These are phyloP conservation scores for Phytophthora hybrid DNA, from an alignment of 352 stramenopile genomes.

Conservation along the genomic window DNA sequence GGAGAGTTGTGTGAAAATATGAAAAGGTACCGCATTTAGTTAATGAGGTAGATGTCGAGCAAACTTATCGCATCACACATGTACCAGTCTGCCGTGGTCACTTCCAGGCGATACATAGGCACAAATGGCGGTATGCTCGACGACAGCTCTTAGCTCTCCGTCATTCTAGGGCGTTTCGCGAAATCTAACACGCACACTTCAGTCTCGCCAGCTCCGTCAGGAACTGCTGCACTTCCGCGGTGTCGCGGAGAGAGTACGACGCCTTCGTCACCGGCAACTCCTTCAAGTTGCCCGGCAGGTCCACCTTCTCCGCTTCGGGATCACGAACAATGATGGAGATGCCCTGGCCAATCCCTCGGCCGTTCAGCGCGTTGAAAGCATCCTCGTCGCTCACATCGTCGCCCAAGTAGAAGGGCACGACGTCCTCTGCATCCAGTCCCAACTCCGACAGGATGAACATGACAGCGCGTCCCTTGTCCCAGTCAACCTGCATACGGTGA, in stretches of 20 bases:
- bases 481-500: conserved; percentile 56
- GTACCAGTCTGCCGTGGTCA: conserved; percentile 20
- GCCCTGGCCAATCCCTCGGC: conserved; percentile 48
- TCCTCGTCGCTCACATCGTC: conserved; percentile 87
- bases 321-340: conserved; percentile 76
- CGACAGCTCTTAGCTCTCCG: conserved; percentile 24
- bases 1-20: conserved; percentile 21
- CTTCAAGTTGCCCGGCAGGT: conserved; percentile 55
- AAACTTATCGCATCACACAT: conserved; percentile 8
- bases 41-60: conserved; percentile 34
- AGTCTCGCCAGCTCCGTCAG: conserved; percentile 57
- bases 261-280: conserved; percentile 61
- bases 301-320: conserved; percentile 52
- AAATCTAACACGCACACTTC: conserved; percentile 47
- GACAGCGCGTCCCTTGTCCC: conserved; percentile 84
- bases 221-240: conserved; percentile 66
- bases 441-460: conserved; percentile 78
- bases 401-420: conserved; percentile 86
- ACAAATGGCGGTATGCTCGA: conserved; percentile 17
- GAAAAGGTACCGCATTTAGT: conserved; percentile 37
- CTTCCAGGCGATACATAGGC: conserved; percentile 19
- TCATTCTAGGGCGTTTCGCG: conserved; percentile 3
- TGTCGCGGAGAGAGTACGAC: conserved; percentile 67
- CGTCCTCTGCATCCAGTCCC: conserved; percentile 64
- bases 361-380: conserved; percentile 66